Evolutionary conservation across 2,329 filamentous ascomycete species (phyloP).

Genomic region (Aspergillaceae sp.): DNA sequence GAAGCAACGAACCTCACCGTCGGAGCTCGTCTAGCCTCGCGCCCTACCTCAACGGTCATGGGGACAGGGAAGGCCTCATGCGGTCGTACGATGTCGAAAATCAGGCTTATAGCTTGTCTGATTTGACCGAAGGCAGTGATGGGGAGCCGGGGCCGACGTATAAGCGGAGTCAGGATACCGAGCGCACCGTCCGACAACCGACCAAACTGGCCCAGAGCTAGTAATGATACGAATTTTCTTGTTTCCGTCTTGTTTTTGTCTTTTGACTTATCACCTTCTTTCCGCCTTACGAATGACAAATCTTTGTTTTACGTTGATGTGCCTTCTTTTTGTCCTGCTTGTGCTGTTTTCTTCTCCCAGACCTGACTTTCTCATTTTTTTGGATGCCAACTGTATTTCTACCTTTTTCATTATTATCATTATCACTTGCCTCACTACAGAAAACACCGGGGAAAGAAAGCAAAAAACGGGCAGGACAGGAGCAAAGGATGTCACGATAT

Average conservation of each 20-base stretch:
- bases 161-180: constrained; percentile 17
- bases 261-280: constrained; percentile 2
- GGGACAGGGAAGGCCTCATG: constrained; percentile 75
- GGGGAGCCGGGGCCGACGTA: constrained; percentile 36
- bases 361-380: constrained; percentile 1
- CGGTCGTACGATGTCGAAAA: constrained; percentile 83
- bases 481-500: constrained; percentile 10
- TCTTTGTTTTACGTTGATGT: constrained; percentile 16
- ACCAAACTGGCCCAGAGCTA: constrained; percentile 26
- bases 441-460: constrained; percentile 8
- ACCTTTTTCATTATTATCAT: constrained; percentile 12
- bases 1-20: constrained; percentile 55
- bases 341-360: constrained; percentile 5
- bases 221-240: constrained; percentile 8
- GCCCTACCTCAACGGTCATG: constrained; percentile 45
- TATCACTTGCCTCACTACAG: not conserved
- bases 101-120: constrained; percentile 64
- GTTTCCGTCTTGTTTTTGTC: constrained; percentile 2
- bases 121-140: constrained; percentile 70
- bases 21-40: constrained; percentile 55
- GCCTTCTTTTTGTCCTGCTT: constrained; percentile 7
- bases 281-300: constrained; percentile 13
- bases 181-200: constrained; percentile 14
- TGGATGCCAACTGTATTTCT: constrained; percentile 18
- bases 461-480: constrained; percentile 1